These are phyloP conservation scores for Pythium scleroteichum DNA, from an alignment of 352 stramenopile species.

Conservation along the genomic window DNA sequence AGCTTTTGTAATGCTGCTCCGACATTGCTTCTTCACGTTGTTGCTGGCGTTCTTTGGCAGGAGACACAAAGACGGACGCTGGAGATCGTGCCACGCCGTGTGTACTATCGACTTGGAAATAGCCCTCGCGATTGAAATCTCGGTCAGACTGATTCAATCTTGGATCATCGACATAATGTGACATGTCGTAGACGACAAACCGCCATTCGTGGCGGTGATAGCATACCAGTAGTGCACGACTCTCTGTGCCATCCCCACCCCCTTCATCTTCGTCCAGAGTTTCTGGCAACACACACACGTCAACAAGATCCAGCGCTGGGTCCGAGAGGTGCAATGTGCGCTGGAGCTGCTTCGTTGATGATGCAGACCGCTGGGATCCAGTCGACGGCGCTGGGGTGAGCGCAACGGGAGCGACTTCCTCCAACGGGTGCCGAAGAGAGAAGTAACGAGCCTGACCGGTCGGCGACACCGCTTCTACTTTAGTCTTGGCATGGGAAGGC, in stretches of 20 bases:
- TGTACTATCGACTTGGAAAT: neutral
- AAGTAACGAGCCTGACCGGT: slow-evolving; percentile 53
- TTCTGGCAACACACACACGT: slow-evolving; percentile 28
- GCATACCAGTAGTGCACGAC: slow-evolving; percentile 40
- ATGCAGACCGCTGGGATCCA: neutral
- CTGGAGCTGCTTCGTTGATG: neutral
- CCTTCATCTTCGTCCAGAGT: slow-evolving; percentile 8
- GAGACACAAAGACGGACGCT: slow-evolving; percentile 23
- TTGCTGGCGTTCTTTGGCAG: slow-evolving; percentile 27
- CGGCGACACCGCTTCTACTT: neutral
- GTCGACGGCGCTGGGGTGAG: neutral
- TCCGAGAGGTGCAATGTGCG: slow-evolving; percentile 47
- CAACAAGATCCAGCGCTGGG: slow-evolving; percentile 53
- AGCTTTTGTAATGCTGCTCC: slow-evolving; percentile 25
- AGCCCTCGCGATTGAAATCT: neutral
- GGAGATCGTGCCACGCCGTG: neutral
- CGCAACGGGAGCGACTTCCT: slow-evolving; percentile 75
- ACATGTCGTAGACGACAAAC: slow-evolving; percentile 57
- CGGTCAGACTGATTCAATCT: neutral
- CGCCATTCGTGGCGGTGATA: slow-evolving; percentile 49
- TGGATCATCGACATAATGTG: slow-evolving; percentile 7
- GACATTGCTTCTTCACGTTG: slow-evolving; percentile 25
- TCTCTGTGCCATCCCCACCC: neutral
- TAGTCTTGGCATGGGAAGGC: slow-evolving; percentile 15
- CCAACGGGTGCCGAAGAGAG: slow-evolving; percentile 68